Conservation (phyloP, 1,284 basidiomycete genomes). For the Puccinia novopanici region DNA sequence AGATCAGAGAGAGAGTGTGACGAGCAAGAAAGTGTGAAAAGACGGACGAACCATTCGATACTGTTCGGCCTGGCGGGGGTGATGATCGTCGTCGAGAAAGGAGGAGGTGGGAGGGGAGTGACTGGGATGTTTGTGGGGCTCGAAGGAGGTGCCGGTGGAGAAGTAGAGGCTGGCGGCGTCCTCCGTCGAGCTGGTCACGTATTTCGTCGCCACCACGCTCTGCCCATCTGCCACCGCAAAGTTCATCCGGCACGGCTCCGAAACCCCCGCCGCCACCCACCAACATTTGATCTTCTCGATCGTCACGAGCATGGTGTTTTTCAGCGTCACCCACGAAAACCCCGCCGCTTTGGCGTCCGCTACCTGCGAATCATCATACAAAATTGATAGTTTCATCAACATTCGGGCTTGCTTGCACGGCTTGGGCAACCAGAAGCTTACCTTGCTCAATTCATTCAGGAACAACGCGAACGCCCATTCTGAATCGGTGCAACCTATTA, state of each 20-base stretch:
- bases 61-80: slow-evolving; percentile 60
- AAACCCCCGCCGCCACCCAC: slow-evolving; percentile 71
- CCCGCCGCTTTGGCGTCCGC: slow-evolving; percentile 73
- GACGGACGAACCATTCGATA: slow-evolving; percentile 71
- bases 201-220: slow-evolving; percentile 88
- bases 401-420: no score
- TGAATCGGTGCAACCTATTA: slow-evolving; percentile 66
- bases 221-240: slow-evolving; percentile 94
- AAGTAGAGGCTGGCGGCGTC: slow-evolving; percentile 80
- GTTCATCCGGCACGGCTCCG: slow-evolving; percentile 84
- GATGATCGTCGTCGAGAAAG: slow-evolving; percentile 86
- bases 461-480: slow-evolving; percentile 94
- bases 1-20: background rate
- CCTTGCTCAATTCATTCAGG: slow-evolving; percentile 69
- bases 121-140: background rate
- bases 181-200: slow-evolving; percentile 85
- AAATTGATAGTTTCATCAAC: background rate
- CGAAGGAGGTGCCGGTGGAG: slow-evolving; percentile 57
- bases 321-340: slow-evolving; percentile 69
- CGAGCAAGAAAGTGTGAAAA: background rate
- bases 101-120: slow-evolving; percentile 46
- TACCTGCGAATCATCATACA: slow-evolving; percentile 63
- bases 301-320: slow-evolving; percentile 81
- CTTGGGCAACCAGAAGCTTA: slow-evolving; percentile 54
- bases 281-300: slow-evolving; percentile 75